A percentile compares a stretch with the other conserved stretches of the same genome.
phyloP scores from a whole-genome alignment of 345 rosid genomes.

The Sisymbrium altissimum region DNA sequence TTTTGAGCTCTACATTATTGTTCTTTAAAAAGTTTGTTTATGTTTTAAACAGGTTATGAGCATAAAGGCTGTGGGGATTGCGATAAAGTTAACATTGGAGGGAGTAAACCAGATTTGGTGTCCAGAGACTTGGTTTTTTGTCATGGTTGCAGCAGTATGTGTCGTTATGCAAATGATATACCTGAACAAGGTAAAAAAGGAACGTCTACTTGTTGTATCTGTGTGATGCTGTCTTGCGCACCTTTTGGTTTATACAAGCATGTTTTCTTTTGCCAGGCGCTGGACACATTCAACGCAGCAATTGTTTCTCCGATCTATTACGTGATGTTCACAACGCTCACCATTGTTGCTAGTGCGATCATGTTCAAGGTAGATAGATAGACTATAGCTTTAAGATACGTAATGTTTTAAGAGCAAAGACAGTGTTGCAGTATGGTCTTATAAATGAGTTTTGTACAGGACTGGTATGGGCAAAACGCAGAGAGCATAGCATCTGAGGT shows the following conservation, averaged over 20 bases:
- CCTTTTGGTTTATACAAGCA: neutral
- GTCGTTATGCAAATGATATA: constrained; percentile 84
- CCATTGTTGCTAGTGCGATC: constrained; percentile 75
- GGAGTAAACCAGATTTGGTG: constrained; percentile 75
- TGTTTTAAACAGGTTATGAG: constrained; percentile 66
- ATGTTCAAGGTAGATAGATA: constrained; percentile 70
- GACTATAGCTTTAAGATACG: neutral
- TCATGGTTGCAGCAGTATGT: constrained; percentile 78
- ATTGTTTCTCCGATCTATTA: constrained; percentile 89
- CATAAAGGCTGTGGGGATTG: constrained; percentile 95
- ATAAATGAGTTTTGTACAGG: constrained; percentile 40
- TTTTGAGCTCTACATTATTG: neutral
- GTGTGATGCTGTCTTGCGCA: neutral
- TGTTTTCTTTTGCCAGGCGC: constrained; percentile 48
- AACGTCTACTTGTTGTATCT: neutral
- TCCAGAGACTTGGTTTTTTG: constrained; percentile 90
- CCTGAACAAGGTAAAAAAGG: constrained; percentile 66
- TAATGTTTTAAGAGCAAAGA: neutral
- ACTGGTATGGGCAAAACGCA: constrained; percentile 77
- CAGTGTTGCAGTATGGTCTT: neutral
- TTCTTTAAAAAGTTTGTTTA: neutral
- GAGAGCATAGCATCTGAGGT: constrained; percentile 84
- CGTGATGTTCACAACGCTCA: constrained; percentile 89
- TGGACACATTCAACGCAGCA: constrained; percentile 83
- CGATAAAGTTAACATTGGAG: constrained; percentile 80